phyloP scores from a whole-genome alignment of 1,139 yeast genomes.

The Hansenula sp. region DNA sequence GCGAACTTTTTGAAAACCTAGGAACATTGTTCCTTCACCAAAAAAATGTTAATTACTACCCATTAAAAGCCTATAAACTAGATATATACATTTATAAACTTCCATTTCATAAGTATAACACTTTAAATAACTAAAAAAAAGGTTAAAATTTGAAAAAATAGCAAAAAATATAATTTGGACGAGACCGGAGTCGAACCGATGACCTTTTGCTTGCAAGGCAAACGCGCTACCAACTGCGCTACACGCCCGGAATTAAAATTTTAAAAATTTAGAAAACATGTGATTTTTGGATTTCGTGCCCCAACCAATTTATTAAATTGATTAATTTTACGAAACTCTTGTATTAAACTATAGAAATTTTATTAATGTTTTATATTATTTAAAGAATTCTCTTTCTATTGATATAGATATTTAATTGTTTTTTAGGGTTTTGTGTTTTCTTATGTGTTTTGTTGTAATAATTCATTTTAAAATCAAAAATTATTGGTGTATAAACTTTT shows the following conservation, averaged over 20 bases:
- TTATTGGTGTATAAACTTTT: neutral
- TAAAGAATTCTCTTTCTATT: neutral
- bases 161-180: neutral
- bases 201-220: conserved; percentile 4
- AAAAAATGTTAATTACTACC: too few relatives aligned
- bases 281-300: neutral
- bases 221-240: conserved; percentile 4
- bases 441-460: too few relatives aligned
- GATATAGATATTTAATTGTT: neutral
- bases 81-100: too few relatives aligned
- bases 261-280: neutral
- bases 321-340: neutral
- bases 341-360: neutral
- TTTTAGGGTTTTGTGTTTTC: too few relatives aligned
- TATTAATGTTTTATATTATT: neutral
- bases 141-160: too few relatives aligned
- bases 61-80: too few relatives aligned
- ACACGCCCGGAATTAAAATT: neutral
- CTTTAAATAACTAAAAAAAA: neutral
- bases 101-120: too few relatives aligned
- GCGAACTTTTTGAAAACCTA: too few relatives aligned
- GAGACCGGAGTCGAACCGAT: conserved; percentile 3
- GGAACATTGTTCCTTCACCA: too few relatives aligned
- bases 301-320: too few relatives aligned
- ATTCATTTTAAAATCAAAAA: too few relatives aligned